Conservation (phyloP, 225 moss, liverwort and hornwort genomes). For the Climacium dendroides region DNA sequence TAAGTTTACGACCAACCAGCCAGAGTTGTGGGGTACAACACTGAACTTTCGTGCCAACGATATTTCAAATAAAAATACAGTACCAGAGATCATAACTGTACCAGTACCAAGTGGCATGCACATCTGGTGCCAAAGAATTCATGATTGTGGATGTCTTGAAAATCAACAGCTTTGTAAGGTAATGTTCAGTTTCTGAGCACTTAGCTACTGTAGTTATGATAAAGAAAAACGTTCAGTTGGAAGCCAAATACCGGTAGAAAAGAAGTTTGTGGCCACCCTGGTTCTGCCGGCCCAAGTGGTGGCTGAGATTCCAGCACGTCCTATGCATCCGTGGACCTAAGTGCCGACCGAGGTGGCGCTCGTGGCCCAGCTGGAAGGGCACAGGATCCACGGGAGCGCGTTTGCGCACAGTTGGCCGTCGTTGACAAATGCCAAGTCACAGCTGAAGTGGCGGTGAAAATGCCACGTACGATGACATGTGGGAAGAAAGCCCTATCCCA, state of each 20-base stretch:
- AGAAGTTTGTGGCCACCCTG: background rate
- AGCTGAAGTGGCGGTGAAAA: constrained; percentile 5
- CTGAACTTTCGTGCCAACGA: background rate
- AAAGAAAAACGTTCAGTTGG: background rate
- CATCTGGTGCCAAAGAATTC: background rate
- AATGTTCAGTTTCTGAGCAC: background rate
- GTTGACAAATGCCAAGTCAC: background rate
- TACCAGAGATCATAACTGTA: background rate
- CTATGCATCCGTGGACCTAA: background rate
- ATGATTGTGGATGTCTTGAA: background rate
- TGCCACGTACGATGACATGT: constrained; percentile 1
- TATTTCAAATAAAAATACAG: background rate
- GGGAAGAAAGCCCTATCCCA: background rate
- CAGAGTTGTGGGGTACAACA: background rate
- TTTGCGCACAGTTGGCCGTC: background rate
- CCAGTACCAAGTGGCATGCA: background rate
- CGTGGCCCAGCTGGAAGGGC: background rate
- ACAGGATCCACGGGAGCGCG: background rate
- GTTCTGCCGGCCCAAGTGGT: background rate
- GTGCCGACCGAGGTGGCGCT: constrained; percentile 7
- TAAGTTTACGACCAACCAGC: background rate
- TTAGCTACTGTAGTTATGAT: background rate
- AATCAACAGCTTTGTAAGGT: background rate
- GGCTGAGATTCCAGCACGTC: background rate
- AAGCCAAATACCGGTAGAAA: background rate